These are phyloP conservation scores for Globisporangium middletonii DNA, from an alignment of 352 stramenopile species.

Conservation along the genomic window DNA sequence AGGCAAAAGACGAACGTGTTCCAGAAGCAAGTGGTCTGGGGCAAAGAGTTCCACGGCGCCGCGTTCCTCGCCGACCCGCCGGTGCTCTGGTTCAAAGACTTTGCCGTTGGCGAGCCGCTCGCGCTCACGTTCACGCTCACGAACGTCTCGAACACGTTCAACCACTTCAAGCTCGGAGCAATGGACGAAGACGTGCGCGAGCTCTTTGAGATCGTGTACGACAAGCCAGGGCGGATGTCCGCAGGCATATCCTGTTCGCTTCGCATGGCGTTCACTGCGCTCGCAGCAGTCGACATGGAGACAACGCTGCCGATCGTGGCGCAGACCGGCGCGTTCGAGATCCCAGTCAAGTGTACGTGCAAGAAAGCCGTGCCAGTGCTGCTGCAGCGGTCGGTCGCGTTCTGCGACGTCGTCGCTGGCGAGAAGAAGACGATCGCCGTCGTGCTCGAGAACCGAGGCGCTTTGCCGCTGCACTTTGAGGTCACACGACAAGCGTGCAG, in stretches of 20 bases:
- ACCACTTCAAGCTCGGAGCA: conserved; percentile 84
- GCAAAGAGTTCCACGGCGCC: conserved; percentile 68
- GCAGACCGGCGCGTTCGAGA: conserved; percentile 69
- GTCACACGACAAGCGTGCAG: conserved; percentile 9
- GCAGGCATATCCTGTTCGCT: conserved; percentile 81
- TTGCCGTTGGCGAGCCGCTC: conserved; percentile 68
- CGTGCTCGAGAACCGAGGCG: conserved; percentile 64
- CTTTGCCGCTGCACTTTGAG: conserved; percentile 50
- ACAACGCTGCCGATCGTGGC: conserved; percentile 54
- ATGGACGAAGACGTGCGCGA: conserved; percentile 69
- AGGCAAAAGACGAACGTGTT: conserved; percentile 55
- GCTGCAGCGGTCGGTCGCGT: conserved; percentile 31
- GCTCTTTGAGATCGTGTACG: conserved; percentile 86
- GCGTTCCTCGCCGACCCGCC: conserved; percentile 80
- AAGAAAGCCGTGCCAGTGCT: conserved; percentile 75
- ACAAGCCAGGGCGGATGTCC: conserved; percentile 85
- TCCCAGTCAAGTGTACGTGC: conserved; percentile 80
- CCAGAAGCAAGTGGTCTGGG: conserved; percentile 70
- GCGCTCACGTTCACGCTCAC: conserved; percentile 71
- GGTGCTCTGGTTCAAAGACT: conserved; percentile 88
- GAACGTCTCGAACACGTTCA: conserved; percentile 91
- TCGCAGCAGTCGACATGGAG: conserved; percentile 58
- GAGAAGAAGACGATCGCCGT: conserved; percentile 55
- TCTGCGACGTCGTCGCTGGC: conserved; percentile 72
- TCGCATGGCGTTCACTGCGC: conserved; percentile 64